Evolutionary conservation across 1,284 basidiomycete genomes (phyloP), one percentile per base, ranked within the genome.

Genomic region (Ustilago cynodontis): DNA sequence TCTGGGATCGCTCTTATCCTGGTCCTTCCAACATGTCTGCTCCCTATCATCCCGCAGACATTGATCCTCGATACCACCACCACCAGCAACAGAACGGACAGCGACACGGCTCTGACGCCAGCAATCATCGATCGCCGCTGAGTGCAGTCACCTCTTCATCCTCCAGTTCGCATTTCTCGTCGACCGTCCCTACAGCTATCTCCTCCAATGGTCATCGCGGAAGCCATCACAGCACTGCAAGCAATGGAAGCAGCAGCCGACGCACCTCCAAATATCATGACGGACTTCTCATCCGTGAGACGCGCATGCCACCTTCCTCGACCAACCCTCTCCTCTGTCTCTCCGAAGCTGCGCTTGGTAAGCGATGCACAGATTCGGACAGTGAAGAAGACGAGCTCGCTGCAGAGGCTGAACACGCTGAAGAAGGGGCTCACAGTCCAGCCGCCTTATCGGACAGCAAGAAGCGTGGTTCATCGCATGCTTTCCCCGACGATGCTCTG

Each of bases 221-320:
- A 59, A 63, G 61, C n/a, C 58, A 65, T 47, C 47, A 41, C 58
- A 63, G 56, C 52, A 52, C 29, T 26, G 31, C 58, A 26, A 76
- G 65, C 58, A 64, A 51, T 43, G 62, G 54, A 28, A 76, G 68
- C 59, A 54, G 68, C 55, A 54, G 31, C 20, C 60, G 68, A 22
- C 73, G 73, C 31, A 76, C 73, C 0, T 76, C 73, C 52, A 76
- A 71, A 45, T 76, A 76, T 39, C 73, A 76, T 39, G 73, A 76
- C 43, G 73, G 73, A 24, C 73, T 71, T 33, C 49, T 76, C 47
- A 76, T 76, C 37, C 73, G 73, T 13, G 73, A 76, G 56, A 67
- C 73, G 1, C 63, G 52, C 29, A 76, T 76, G 73, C 73, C 73
- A 13, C 73, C 73, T 26, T 76, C 73, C 0, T 76, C 73, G 8